A percentile compares a stretch with the other conserved stretches of the same genome.
Evolutionary conservation across 345 rosid genomes (phyloP).

Genomic region (Brassica napus): DNA sequence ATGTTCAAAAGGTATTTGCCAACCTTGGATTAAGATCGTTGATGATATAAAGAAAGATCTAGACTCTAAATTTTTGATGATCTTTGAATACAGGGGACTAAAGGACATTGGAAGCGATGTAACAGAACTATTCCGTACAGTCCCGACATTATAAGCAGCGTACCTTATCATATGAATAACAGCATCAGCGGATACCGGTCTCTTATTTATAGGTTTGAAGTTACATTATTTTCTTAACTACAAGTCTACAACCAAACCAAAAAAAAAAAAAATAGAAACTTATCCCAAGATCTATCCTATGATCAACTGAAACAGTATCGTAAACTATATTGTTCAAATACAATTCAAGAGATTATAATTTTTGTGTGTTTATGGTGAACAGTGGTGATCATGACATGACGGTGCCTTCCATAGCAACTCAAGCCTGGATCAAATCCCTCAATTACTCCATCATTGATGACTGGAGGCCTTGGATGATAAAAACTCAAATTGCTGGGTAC

Average conservation of each 20-base stretch:
- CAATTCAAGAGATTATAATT: not conserved
- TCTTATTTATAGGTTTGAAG: constrained; percentile 27
- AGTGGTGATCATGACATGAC: constrained; percentile 62
- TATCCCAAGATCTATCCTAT: not conserved
- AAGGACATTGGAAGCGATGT: constrained; percentile 12
- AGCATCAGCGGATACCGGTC: constrained; percentile 13
- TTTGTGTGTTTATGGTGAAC: not conserved
- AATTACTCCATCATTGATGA: constrained; percentile 52
- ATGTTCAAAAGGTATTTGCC: constrained; percentile 7
- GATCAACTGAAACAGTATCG: too few species aligned
- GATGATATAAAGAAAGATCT: not conserved
- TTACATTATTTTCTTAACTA: not conserved
- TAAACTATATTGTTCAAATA: too few species aligned
- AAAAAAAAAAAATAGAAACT: too few species aligned
- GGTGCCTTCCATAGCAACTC: constrained; percentile 47
- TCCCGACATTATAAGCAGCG: not conserved
- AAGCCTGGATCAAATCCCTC: constrained; percentile 55
- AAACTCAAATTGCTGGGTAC: constrained; percentile 49
- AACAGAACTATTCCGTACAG: constrained; percentile 15
- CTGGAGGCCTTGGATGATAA: constrained; percentile 57
- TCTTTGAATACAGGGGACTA: constrained; percentile 20
- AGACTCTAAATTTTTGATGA: not conserved
- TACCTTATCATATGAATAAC: constrained; percentile 7
- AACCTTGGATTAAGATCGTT: not conserved
- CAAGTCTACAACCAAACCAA: too few species aligned